phyloP scores from a whole-genome alignment of 2,329 filamentous ascomycete species.

The Aspergillus sp. region DNA sequence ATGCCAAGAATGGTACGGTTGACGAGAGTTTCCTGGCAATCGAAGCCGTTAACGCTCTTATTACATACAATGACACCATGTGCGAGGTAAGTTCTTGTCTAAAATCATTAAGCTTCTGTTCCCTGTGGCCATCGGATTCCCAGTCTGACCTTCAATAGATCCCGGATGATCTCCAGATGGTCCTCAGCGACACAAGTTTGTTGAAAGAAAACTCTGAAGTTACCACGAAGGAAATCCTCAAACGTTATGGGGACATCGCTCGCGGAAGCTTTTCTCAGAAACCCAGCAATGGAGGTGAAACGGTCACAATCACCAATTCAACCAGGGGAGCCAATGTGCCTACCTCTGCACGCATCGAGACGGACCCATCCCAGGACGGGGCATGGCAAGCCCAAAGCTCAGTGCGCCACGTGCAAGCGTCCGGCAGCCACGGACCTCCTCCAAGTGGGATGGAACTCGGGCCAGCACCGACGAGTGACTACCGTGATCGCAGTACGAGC shows the following conservation, averaged over 20 bases:
- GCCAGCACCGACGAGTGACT: conserved; percentile 24
- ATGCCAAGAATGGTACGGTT: conserved; percentile 67
- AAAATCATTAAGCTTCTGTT: conserved; percentile 13
- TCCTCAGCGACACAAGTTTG: conserved; percentile 78
- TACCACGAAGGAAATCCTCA: conserved; percentile 95
- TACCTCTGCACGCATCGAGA: conserved; percentile 70
- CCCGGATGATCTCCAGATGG: conserved; percentile 83
- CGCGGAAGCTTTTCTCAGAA: conserved; percentile 61
- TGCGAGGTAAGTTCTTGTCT: conserved; percentile 70
- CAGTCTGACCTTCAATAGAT: conserved; percentile 58
- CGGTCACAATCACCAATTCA: conserved; percentile 43
- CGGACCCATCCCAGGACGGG: conserved; percentile 70
- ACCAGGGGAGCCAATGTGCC: conserved; percentile 41
- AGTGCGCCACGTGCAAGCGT: conserved; percentile 68
- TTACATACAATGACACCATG: conserved; percentile 92
- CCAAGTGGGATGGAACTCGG: conserved; percentile 28
- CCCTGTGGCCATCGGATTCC: neutral
- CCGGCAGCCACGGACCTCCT: conserved; percentile 36
- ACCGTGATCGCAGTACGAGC: conserved; percentile 36
- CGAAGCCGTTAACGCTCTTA: conserved; percentile 85
- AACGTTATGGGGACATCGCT: conserved; percentile 82
- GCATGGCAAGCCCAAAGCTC: conserved; percentile 81
- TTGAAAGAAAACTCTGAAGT: conserved; percentile 82
- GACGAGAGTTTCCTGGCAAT: conserved; percentile 91
- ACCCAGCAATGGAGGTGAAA: conserved; percentile 54